Evolutionary conservation across 176 grass and related monocot genomes (phyloP).

Genomic region (Juncus inflexus): DNA sequence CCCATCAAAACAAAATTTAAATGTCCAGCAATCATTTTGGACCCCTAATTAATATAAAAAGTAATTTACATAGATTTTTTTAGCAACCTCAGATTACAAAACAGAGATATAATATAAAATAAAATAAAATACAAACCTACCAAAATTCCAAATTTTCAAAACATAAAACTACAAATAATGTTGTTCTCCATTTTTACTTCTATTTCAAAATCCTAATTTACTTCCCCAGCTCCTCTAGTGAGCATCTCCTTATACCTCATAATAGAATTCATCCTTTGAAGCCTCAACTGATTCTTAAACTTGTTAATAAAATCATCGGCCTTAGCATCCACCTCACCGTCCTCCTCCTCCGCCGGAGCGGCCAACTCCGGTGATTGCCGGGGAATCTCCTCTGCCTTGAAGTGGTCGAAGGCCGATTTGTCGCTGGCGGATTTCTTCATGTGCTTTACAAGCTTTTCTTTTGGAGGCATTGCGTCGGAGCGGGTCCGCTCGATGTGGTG

Average conservation of each 20-base stretch:
- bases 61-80: no score
- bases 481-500: conserved; percentile 46
- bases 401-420: conserved; percentile 66
- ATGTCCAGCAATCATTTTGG: no score
- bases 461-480: conserved; percentile 41
- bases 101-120: no score
- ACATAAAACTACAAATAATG: no score
- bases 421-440: conserved; percentile 84
- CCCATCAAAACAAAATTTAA: no score
- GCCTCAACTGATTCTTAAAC: conserved; percentile 71
- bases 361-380: conserved; percentile 7
- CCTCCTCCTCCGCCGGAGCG: conserved; percentile 20
- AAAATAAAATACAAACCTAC: no score
- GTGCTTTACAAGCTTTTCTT: conserved; percentile 32
- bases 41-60: no score
- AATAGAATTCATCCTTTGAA: conserved; percentile 89
- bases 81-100: conserved; percentile 8
- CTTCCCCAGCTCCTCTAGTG: conserved; percentile 32
- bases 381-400: conserved; percentile 39
- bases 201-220: neutral
- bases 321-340: conserved; percentile 53
- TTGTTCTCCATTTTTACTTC: conserved; percentile 2
- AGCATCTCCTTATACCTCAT: conserved; percentile 58
- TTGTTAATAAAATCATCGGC: conserved; percentile 92
- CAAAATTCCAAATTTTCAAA: no score